phyloP scores from a whole-genome alignment of 2,329 filamentous ascomycete genomes.

The Aspergillus cejpii region DNA sequence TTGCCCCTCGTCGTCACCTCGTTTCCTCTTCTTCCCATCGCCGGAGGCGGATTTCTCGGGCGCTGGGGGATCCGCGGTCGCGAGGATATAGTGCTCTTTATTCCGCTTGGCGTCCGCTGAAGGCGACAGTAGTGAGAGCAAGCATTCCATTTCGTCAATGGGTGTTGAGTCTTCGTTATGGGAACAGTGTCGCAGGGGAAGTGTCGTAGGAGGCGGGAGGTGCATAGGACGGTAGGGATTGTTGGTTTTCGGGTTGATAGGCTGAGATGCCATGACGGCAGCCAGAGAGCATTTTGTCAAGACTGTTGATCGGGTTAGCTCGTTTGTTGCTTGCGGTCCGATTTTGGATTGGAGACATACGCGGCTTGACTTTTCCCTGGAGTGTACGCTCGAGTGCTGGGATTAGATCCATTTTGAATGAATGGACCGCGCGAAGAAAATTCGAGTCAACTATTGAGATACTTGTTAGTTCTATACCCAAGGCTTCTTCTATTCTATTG shows the following conservation, averaged over 20 bases:
- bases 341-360: conserved; percentile 43
- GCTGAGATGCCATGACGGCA: conserved; percentile 37
- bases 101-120: conserved; percentile 38
- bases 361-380: conserved; percentile 77
- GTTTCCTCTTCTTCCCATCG: conserved; percentile 30
- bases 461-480: conserved; percentile 15
- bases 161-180: conserved; percentile 39
- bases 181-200: conserved; percentile 44
- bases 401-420: conserved; percentile 84
- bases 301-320: conserved; percentile 47
- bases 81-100: conserved; percentile 45
- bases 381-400: conserved; percentile 71
- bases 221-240: conserved; percentile 37
- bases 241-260: conserved; percentile 36
- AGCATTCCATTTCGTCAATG: conserved; percentile 41
- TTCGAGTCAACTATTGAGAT: conserved; percentile 63
- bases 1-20: conserved; percentile 27
- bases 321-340: neutral
- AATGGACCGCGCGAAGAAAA: conserved; percentile 71
- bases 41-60: conserved; percentile 21
- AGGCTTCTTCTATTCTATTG: neutral
- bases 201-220: conserved; percentile 41
- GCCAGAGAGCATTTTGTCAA: conserved; percentile 62
- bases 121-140: conserved; percentile 41
- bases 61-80: conserved; percentile 37